These are phyloP conservation scores for Marsdenia floribunda DNA, from an alignment of 257 asterid species.

Conservation along the genomic window DNA sequence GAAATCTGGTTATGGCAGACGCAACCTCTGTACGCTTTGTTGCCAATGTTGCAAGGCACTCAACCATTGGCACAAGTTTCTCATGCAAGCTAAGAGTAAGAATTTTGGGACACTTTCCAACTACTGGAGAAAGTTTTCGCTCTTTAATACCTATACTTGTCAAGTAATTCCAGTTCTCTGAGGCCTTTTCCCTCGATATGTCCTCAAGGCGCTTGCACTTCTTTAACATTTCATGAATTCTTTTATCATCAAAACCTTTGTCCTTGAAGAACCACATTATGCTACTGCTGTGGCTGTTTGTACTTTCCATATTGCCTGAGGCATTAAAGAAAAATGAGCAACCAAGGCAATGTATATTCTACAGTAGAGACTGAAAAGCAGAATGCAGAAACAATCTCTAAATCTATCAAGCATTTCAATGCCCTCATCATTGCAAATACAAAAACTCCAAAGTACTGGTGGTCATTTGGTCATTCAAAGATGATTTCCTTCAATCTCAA, in stretches of 20 bases:
- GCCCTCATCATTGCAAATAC: background rate
- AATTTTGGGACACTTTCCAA: conserved; percentile 82
- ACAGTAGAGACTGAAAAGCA: background rate
- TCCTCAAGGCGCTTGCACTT: conserved; percentile 85
- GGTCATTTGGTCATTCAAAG: background rate
- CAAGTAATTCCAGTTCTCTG: conserved; percentile 90
- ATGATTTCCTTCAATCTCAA: background rate
- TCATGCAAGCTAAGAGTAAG: conserved; percentile 72
- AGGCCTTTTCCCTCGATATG: conserved; percentile 61
- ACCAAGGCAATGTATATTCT: background rate
- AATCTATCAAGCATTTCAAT: background rate
- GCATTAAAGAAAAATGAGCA: conserved; percentile 5
- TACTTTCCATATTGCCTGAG: conserved; percentile 62
- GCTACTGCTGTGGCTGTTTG: conserved; percentile 56
- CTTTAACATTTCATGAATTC: conserved; percentile 59
- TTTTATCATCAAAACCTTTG: conserved; percentile 74
- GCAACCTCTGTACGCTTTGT: conserved; percentile 83
- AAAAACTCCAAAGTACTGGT: background rate
- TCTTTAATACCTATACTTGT: conserved; percentile 85
- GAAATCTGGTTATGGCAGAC: conserved; percentile 78
- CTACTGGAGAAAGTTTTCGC: conserved; percentile 70
- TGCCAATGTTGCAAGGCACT: conserved; percentile 63
- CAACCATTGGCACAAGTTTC: conserved; percentile 76
- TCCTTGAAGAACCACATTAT: conserved; percentile 98
- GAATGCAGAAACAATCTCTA: background rate